A percentile compares a stretch with the other conserved stretches of the same genome.
These are phyloP conservation scores for Otatea glauca DNA, from an alignment of 176 grass and related monocot species.

Conservation along the genomic window DNA sequence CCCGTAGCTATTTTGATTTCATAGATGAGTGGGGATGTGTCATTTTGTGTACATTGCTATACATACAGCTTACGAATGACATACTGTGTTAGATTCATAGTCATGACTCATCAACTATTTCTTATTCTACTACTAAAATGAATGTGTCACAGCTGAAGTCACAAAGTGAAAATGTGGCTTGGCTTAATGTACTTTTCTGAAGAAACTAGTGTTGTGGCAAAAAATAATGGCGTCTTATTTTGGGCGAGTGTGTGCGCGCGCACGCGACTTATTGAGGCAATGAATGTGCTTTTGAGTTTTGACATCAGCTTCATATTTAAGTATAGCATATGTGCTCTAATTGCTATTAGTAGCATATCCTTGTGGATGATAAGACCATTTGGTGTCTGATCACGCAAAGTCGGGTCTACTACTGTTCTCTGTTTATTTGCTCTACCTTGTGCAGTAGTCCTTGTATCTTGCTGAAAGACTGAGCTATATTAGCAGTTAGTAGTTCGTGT, in stretches of 20 bases:
- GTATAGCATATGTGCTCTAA: neutral
- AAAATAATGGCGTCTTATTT: neutral
- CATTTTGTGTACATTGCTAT: constrained; percentile 28
- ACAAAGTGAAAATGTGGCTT: constrained; percentile 26
- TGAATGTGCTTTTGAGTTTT: neutral
- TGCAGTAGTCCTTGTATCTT: neutral
- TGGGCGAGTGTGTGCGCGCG: neutral
- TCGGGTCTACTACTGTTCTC: neutral
- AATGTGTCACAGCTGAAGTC: neutral
- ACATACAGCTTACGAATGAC: neutral
- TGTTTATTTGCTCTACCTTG: neutral
- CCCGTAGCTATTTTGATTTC: neutral
- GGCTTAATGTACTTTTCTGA: neutral
- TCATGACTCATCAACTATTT: neutral
- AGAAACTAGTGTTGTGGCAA: neutral
- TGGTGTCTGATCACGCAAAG: neutral
- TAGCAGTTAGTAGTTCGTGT: neutral
- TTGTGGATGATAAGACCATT: neutral
- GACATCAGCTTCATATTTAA: neutral
- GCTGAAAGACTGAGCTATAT: neutral
- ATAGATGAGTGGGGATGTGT: constrained; percentile 19
- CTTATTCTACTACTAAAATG: constrained; percentile 13
- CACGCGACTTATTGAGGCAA: neutral
- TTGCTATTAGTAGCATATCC: neutral
- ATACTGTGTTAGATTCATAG: neutral